phyloP scores from a whole-genome alignment of 2,329 filamentous ascomycete species.

The Celoporthe dispersa region DNA sequence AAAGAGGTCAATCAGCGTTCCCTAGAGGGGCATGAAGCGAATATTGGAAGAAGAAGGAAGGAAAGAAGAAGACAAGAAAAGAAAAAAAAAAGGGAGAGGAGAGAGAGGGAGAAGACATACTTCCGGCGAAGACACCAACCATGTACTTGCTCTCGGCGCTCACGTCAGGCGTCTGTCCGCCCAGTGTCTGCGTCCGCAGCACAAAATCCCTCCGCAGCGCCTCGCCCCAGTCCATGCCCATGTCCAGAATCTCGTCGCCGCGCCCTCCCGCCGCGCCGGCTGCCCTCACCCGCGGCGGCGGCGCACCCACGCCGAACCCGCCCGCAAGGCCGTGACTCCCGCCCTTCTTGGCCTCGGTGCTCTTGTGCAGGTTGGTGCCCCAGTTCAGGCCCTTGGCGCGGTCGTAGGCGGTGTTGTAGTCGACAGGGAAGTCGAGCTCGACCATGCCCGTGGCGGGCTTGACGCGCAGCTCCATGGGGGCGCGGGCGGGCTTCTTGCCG shows the following conservation, averaged over 20 bases:
- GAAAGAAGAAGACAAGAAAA: too few relatives aligned
- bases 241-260: conserved; percentile 41
- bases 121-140: conserved; percentile 85
- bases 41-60: not conserved
- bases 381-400: conserved; percentile 80
- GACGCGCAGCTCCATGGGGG: conserved; percentile 76
- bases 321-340: conserved; percentile 73
- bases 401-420: conserved; percentile 77
- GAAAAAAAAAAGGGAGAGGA: not conserved
- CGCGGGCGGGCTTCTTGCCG: conserved; percentile 52
- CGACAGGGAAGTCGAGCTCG: conserved; percentile 88
- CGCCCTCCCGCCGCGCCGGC: conserved; percentile 43
- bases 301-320: conserved; percentile 69
- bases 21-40: not conserved
- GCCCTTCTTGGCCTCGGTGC: conserved; percentile 60
- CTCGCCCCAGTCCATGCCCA: conserved; percentile 64
- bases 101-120: conserved; percentile 48
- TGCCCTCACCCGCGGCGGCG: conserved; percentile 40
- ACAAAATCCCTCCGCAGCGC: conserved; percentile 73
- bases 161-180: conserved; percentile 74
- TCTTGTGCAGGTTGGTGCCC: conserved; percentile 74
- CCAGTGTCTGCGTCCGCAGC: conserved; percentile 80
- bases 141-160: conserved; percentile 78
- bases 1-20: not conserved
- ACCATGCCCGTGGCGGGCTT: conserved; percentile 83